Base-by-base conservation (phyloP, 805 yeast species). In the Wickerhamomyces chambardii region DNA sequence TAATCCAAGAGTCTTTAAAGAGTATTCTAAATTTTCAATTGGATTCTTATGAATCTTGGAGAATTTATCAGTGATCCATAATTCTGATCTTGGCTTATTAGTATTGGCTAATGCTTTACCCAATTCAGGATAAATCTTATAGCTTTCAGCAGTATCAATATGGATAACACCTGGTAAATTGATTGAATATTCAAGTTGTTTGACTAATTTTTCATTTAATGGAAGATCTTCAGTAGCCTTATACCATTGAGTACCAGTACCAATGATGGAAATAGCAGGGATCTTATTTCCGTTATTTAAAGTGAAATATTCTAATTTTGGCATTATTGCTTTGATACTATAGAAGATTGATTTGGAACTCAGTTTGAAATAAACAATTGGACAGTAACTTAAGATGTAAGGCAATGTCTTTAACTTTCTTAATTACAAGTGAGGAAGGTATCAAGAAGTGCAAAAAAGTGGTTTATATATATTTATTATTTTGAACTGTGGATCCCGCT, bases 221-320 rank as follows among this genome's bases (percentile, higher is more conserved):
- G 39, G 45, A 3, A 45, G 41, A 6, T 48, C 46, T 3, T 43
- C 45, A 25, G 51, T 58, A 5, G 43, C 41, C 28, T 64, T 59
- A 40, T 15, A 60, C 80, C 81, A 75, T 43, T 64, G 67, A 24
- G 81, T 74, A 30, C 83, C 83, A 2, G 78, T 62, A 6, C 83
- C 83, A 15, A 75, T 62, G 38, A 62, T 51, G 22, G 78, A 78
- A 33, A 75, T 53, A 6, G 66, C 67, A 17, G 70, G 70, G 27
- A 65, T 56, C 41, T 59, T 56, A 37, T 58, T 55, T 2, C 66
- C 67, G 47, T 65, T 64, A 37, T 32, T 45, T 17, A 49, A 39
- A 6, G 47, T 49, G 40, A 49, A 45, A 37, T 45, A 48, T 31
- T 46, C 33, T 33, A 42, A 36, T 22, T 22, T 15, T 5, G 35